Percentiles rank a stretch among this genome's conserved stretches.
phyloP scores from a whole-genome alignment of 345 rosid species.

The Abelmoschus esculentus region DNA sequence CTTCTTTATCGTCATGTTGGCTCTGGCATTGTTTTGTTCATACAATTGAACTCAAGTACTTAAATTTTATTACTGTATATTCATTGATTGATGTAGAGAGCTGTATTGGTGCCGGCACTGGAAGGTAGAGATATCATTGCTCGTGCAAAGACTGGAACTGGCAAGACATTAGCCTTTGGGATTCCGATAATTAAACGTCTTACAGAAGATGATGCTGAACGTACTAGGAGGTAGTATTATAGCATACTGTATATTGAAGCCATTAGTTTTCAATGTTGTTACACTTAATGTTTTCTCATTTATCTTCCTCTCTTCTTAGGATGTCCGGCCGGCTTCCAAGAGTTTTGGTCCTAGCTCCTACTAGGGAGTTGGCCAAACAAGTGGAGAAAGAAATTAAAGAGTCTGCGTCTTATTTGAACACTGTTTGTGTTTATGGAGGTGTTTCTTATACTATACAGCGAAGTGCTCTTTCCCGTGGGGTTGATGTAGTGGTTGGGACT shows the following conservation, averaged over 20 bases:
- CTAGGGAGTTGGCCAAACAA: conserved; percentile 87
- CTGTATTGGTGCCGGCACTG: conserved; percentile 79
- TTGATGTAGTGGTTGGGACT: conserved; percentile 96
- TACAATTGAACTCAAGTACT: background rate
- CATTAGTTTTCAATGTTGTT: background rate
- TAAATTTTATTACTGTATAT: background rate
- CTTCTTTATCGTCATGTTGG: background rate
- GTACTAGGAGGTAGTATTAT: conserved; percentile 50
- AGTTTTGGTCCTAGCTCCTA: conserved; percentile 77
- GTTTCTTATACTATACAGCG: conserved; percentile 79
- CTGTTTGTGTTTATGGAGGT: conserved; percentile 94
- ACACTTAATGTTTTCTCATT: conserved; percentile 7
- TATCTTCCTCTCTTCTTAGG: conserved; percentile 25
- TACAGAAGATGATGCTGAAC: conserved; percentile 46
- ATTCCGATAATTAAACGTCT: conserved; percentile 81
- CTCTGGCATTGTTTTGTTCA: background rate
- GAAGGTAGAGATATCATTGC: conserved; percentile 87
- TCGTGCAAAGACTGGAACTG: conserved; percentile 99
- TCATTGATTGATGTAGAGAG: conserved; percentile 41
- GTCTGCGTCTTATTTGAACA: conserved; percentile 74
- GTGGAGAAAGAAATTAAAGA: conserved; percentile 94
- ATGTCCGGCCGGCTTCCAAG: conserved; percentile 68
- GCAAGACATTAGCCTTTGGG: conserved; percentile 97
- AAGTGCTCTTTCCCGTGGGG: conserved; percentile 78
- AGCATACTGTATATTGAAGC: conserved; percentile 3